phyloP scores from a whole-genome alignment of 1,139 yeast genomes.

The Kodamaea fungicola region DNA sequence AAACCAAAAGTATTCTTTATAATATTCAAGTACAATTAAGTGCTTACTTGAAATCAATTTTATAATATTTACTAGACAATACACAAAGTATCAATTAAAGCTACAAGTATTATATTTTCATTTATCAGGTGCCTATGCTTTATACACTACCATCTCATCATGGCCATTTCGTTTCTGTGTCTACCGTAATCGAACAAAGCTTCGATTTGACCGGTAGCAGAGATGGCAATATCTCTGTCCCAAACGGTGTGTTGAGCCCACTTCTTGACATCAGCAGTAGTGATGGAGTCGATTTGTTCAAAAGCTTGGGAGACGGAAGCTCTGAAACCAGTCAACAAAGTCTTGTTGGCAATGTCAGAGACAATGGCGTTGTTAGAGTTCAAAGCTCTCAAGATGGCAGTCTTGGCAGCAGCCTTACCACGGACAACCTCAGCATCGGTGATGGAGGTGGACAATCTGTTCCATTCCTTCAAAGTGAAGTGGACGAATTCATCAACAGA shows the following conservation, averaged over 20 bases:
- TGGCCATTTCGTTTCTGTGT: conserved; percentile 82
- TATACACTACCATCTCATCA: conserved; percentile 62
- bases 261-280: conserved; percentile 55
- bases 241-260: conserved; percentile 77
- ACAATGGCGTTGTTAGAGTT: conserved; percentile 50
- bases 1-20: too few species aligned
- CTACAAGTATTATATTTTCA: background rate
- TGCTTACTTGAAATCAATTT: too few species aligned
- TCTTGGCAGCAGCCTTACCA: conserved; percentile 69
- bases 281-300: conserved; percentile 60
- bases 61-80: background rate
- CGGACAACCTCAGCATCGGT: conserved; percentile 75
- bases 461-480: conserved; percentile 81
- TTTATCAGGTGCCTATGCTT: background rate
- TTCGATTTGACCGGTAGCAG: conserved; percentile 85
- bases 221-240: conserved; percentile 80
- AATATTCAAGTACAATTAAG: too few species aligned
- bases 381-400: conserved; percentile 50
- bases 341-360: conserved; percentile 56
- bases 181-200: conserved; percentile 78
- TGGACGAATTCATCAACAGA: conserved; percentile 73
- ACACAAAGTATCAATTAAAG: background rate
- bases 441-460: conserved; percentile 71
- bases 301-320: conserved; percentile 57
- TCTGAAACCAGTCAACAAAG: conserved; percentile 60